These are phyloP conservation scores for Aspergillus aculeatus DNA, from an alignment of 2,329 filamentous ascomycete genomes.

Conservation along the genomic window DNA sequence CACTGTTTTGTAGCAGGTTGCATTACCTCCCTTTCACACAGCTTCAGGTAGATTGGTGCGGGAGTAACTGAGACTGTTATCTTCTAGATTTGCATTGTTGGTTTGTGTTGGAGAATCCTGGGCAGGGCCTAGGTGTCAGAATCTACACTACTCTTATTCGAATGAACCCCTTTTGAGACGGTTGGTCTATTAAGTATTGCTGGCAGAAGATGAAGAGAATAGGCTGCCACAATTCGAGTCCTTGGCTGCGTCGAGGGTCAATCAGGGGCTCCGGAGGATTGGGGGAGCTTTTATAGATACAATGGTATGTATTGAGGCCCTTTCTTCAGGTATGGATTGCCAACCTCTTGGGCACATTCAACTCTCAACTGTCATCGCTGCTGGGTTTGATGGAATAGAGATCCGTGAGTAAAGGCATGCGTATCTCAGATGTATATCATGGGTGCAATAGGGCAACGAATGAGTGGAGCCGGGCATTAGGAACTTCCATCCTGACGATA, in stretches of 20 bases:
- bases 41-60: neutral
- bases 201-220: neutral
- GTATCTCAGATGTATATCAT: neutral
- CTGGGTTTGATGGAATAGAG: no score
- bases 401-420: no score
- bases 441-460: neutral
- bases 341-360: no score
- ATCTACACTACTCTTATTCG: neutral
- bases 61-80: neutral
- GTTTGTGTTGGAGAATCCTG: neutral
- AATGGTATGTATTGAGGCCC: no score
- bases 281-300: no score
- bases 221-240: neutral
- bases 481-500: neutral
- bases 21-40: no score
- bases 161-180: neutral
- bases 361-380: no score
- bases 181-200: neutral
- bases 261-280: neutral
- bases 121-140: no score
- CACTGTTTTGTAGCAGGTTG: neutral
- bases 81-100: neutral
- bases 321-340: neutral
- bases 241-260: neutral
- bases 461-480: neutral